Evolutionary conservation across 768 basidiomycete species (phyloP).

Genomic region (Crucibulum laeve): DNA sequence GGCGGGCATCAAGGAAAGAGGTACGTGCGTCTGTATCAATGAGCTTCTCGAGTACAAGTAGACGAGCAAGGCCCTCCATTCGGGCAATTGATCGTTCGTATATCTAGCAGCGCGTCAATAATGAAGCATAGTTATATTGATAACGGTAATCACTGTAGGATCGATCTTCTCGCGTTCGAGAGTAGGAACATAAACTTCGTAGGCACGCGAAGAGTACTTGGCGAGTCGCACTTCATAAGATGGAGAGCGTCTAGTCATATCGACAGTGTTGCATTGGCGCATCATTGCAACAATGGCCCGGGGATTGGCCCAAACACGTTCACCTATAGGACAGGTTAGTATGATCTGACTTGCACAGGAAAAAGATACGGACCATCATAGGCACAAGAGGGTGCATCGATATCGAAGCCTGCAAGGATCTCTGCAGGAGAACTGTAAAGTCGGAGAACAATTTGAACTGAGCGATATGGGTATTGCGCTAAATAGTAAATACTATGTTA

Average conservation of each 20-base stretch:
- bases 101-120: no score
- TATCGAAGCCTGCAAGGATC: constrained; percentile 63
- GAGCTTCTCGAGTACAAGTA: constrained; percentile 61
- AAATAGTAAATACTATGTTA: not conserved
- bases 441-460: constrained; percentile 63
- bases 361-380: constrained; percentile 23
- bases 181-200: constrained; percentile 53
- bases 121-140: no score
- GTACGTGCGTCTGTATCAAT: constrained; percentile 36
- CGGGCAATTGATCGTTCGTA: constrained; percentile 55
- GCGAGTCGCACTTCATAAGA: constrained; percentile 61
- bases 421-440: constrained; percentile 62
- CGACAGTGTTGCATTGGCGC: constrained; percentile 62
- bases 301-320: constrained; percentile 57
- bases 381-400: constrained; percentile 60
- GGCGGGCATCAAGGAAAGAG: constrained; percentile 42
- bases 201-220: constrained; percentile 51
- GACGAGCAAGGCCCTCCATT: constrained; percentile 56
- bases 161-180: constrained; percentile 49
- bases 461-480: constrained; percentile 66
- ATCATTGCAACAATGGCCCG: constrained; percentile 58
- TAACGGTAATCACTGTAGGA: constrained; percentile 49
- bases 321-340: constrained; percentile 17
- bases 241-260: constrained; percentile 58
- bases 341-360: not conserved